phyloP scores from a whole-genome alignment of 352 stramenopile species.

The Globisporangium barbulae region DNA sequence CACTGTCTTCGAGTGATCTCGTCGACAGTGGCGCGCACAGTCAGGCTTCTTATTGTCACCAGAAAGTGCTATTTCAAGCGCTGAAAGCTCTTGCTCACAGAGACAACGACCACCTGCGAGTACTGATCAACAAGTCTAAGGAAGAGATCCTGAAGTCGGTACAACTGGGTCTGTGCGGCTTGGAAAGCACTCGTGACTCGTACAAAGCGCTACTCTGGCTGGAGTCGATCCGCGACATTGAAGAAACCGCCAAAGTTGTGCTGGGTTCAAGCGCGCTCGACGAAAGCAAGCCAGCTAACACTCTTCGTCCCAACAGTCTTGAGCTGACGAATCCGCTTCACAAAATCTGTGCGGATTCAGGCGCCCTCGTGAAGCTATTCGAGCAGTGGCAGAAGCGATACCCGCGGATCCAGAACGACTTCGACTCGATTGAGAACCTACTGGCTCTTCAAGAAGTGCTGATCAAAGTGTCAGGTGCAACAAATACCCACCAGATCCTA shows the following conservation, averaged over 20 bases:
- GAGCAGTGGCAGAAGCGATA: conserved; percentile 42
- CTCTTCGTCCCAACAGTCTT: not conserved
- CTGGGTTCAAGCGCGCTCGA: conserved; percentile 13
- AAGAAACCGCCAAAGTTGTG: conserved; percentile 31
- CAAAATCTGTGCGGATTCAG: not conserved
- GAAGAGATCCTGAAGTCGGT: conserved; percentile 44
- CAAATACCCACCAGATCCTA: conserved; percentile 23
- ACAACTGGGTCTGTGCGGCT: conserved; percentile 58
- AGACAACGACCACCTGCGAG: conserved; percentile 36
- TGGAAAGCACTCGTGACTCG: conserved; percentile 67
- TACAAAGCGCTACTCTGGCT: conserved; percentile 49
- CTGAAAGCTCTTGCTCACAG: conserved; percentile 58
- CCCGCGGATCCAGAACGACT: conserved; percentile 42
- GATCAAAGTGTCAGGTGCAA: conserved; percentile 32
- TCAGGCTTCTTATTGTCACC: conserved; percentile 35
- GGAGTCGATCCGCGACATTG: conserved; percentile 61
- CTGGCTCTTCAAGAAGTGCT: conserved; percentile 63
- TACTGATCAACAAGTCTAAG: conserved; percentile 40
- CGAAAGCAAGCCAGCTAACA: not conserved
- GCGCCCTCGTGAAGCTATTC: conserved; percentile 25
- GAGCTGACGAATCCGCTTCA: conserved; percentile 2
- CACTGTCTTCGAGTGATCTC: conserved; percentile 4
- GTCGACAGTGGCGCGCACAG: not conserved
- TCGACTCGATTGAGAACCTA: conserved; percentile 56
- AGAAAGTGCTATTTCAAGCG: conserved; percentile 49